Evolutionary conservation across 1,284 basidiomycete species (phyloP).

Genomic region (Cryptococcus wingfieldii): DNA sequence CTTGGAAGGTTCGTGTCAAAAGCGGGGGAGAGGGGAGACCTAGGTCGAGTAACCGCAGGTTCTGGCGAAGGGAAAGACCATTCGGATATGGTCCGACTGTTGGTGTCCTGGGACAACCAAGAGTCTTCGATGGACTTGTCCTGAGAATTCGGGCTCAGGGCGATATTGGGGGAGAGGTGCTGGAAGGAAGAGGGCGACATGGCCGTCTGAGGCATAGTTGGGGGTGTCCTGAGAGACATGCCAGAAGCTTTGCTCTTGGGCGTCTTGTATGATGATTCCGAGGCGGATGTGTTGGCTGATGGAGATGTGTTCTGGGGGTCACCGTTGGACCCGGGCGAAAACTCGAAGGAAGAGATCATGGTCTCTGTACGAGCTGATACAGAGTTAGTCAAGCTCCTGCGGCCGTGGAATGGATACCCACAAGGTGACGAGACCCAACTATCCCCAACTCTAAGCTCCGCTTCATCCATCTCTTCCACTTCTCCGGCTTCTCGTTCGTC

Average conservation of each 20-base stretch:
- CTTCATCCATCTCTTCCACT: conserved; percentile 1
- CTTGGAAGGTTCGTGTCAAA: conserved; percentile 10
- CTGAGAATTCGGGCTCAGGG: not conserved
- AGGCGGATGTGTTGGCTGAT: too few species aligned
- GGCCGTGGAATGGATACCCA: conserved; percentile 9
- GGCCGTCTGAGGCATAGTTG: not conserved
- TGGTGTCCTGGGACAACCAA: conserved; percentile 30
- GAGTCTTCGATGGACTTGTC: conserved; percentile 13
- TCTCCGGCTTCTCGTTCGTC: conserved; percentile 1
- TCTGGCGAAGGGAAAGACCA: conserved; percentile 27
- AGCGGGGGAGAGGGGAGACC: conserved; percentile 9
- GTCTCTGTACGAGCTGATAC: conserved; percentile 13
- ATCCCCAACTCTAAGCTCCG: conserved; percentile 9
- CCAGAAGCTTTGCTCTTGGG: conserved; percentile 8
- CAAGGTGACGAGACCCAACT: conserved; percentile 31
- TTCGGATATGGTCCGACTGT: conserved; percentile 23
- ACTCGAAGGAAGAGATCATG: conserved; percentile 24
- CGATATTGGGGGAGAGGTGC: conserved; percentile 9
- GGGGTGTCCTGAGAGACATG: not conserved
- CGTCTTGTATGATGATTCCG: conserved; percentile 8
- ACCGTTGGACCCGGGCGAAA: conserved; percentile 10
- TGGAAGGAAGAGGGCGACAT: not conserved
- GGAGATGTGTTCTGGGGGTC: not conserved
- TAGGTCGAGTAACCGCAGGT: conserved; percentile 15
- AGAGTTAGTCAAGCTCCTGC: not conserved